These are phyloP conservation scores for Acidiella bohemica DNA, from an alignment of 495 filamentous ascomycete genomes.

Conservation along the genomic window DNA sequence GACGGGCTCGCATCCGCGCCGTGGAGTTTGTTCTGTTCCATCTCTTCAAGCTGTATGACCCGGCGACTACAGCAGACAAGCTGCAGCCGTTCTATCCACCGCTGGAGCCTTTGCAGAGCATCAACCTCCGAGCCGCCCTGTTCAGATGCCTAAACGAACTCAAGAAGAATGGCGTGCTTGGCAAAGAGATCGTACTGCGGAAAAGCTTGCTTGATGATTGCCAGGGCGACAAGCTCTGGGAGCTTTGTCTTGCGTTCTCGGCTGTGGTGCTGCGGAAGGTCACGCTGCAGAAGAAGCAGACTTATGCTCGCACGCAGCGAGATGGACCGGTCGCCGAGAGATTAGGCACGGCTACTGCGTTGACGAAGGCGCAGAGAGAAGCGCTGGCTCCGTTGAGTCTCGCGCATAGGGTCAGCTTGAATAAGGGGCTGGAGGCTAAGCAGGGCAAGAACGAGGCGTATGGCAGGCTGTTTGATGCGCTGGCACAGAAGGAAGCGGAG, in stretches of 20 bases:
- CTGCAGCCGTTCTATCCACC: conserved; percentile 81
- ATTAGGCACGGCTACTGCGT: conserved; percentile 47
- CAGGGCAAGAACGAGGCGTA: conserved; percentile 39
- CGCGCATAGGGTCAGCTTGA: conserved; percentile 55
- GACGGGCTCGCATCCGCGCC: conserved; percentile 57
- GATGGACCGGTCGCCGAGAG: conserved; percentile 37
- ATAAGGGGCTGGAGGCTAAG: conserved; percentile 39
- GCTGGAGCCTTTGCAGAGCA: conserved; percentile 69
- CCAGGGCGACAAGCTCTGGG: conserved; percentile 39
- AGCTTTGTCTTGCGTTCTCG: conserved; percentile 67
- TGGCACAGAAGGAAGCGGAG: conserved; percentile 41
- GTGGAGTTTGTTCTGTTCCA: conserved; percentile 78
- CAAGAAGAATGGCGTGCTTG: conserved; percentile 74
- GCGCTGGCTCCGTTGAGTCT: conserved; percentile 53
- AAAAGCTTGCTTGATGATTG: conserved; percentile 92
- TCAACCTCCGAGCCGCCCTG: conserved; percentile 78
- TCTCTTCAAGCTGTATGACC: conserved; percentile 71
- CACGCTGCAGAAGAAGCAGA: conserved; percentile 32
- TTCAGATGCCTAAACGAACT: conserved; percentile 62
- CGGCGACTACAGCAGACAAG: conserved; percentile 53
- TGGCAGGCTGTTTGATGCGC: conserved; percentile 42
- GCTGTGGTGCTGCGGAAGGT: conserved; percentile 62
- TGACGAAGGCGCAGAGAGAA: conserved; percentile 45
- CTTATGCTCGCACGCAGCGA: conserved; percentile 9
- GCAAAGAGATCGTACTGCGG: conserved; percentile 60